Base-by-base conservation (phyloP, 2,329 filamentous ascomycete species). In the Tolypocladium paradoxum region DNA sequence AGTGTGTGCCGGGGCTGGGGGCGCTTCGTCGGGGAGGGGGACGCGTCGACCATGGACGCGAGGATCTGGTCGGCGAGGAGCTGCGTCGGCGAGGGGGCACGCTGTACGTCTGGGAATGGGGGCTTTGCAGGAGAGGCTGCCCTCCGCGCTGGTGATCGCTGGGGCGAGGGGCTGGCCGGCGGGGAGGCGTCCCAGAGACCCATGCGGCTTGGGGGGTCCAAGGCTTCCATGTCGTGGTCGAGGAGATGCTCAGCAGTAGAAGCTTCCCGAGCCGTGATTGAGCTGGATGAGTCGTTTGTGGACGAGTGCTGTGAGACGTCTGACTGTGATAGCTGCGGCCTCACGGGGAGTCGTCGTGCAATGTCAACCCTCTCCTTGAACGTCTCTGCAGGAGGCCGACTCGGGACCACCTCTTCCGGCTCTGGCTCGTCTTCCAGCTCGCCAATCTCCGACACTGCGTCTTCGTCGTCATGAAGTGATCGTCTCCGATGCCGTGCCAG, bases 31-130 rank as follows among this genome's bases (percentile, higher is more conserved):
- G 82, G 82, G 0, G 82, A 84, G 0, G 81, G 80, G 2, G 81
- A 82, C 0, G 73, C 71, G 47, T 73, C 73, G 27, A 75, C 69
- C 64, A 83, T 77, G 0, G 76, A 78, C 14, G 75, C 74, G 5
- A 83, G 64, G 43, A 83, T 83, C 40, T 77, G 70, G 53, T 83
- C 76, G 1, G 79, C 79, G 55, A 77, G 62, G n/a, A 71, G 69
- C 53, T 81, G 75, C 0, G 74, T 76, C 0, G 75, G 74, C 1
- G 76, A 73, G 3, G 38, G 36, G 2, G 43, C 24, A n/a, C 36
- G 31, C 18, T 27, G 34, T 24, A 11, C 6, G 14, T 43, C 34
- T 12, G 27, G 18, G 2, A 2, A 20, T 7, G 48, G 20, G 2
- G 8, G 6, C 14, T 31, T 38, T 14, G 38, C 2, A 11, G 12